A percentile compares a stretch with the other conserved stretches of the same genome.
Conservation (phyloP, 495 filamentous ascomycete species). For the Entonaema liquescens region DNA sequence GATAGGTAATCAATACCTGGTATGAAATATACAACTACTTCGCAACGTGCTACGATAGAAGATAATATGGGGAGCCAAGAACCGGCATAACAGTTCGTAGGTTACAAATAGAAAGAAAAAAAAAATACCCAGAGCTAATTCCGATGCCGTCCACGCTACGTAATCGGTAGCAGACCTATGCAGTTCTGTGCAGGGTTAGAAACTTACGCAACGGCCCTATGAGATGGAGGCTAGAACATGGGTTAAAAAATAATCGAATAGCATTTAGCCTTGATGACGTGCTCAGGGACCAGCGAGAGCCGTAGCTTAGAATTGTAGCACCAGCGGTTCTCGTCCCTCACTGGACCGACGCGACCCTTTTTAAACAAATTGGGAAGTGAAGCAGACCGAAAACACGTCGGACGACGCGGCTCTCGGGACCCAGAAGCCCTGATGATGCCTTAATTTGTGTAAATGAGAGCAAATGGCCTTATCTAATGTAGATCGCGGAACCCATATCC, state of each 20-base stretch:
- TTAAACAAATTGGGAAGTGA: constrained; percentile 8
- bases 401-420: constrained; percentile 35
- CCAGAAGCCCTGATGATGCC: constrained; percentile 30
- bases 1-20: neutral
- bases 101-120: neutral
- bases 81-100: neutral
- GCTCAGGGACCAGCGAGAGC: constrained; percentile 49
- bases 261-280: constrained; percentile 58
- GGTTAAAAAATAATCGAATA: constrained; percentile 26
- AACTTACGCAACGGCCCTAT: neutral
- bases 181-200: neutral
- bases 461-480: constrained; percentile 1
- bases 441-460: constrained; percentile 23
- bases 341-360: constrained; percentile 14
- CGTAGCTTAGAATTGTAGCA: constrained; percentile 12
- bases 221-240: constrained; percentile 23
- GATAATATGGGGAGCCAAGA: neutral
- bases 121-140: neutral
- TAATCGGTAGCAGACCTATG: constrained; percentile 19
- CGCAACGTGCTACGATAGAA: neutral
- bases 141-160: constrained; percentile 24
- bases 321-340: constrained; percentile 34
- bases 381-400: constrained; percentile 1
- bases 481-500: constrained; percentile 2
- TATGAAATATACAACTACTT: neutral